Conservation (phyloP, 2,329 filamentous ascomycete genomes). For the Colletotrichum gigasporum region DNA sequence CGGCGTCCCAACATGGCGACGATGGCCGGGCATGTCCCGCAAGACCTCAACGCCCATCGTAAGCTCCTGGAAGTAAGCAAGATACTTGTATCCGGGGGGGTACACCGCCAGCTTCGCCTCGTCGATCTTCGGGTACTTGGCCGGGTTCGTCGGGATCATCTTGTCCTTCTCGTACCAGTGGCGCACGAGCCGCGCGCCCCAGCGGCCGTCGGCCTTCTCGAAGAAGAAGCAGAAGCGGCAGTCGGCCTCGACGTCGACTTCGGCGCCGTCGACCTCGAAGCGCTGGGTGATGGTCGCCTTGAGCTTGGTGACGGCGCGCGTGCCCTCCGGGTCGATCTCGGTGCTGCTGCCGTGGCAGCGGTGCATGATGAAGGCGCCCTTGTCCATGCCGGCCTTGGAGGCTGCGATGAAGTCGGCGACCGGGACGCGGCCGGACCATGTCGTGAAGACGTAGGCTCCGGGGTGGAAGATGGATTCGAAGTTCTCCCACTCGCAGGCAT, state of each 20-base stretch:
- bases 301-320: conserved; percentile 57
- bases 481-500: conserved; percentile 63
- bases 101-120: too few relatives aligned
- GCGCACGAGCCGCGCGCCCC: conserved; percentile 54
- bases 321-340: conserved; percentile 50
- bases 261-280: conserved; percentile 49
- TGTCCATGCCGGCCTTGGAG: conserved; percentile 50
- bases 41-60: too few relatives aligned
- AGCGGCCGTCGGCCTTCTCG: conserved; percentile 47
- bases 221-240: conserved; percentile 58
- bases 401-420: conserved; percentile 50
- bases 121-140: too few relatives aligned
- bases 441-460: conserved; percentile 58
- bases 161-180: conserved; percentile 65
- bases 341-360: conserved; percentile 51
- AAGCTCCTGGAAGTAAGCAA: too few relatives aligned
- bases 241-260: conserved; percentile 56
- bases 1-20: too few relatives aligned
- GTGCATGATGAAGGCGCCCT: conserved; percentile 55
- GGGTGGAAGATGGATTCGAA: conserved; percentile 59
- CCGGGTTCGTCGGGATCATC: too few relatives aligned
- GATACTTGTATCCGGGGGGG: too few relatives aligned
- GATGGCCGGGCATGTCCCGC: too few relatives aligned
- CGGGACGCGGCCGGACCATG: conserved; percentile 56
- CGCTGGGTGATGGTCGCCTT: conserved; percentile 61